Percentiles rank a stretch among this genome's conserved stretches.
Conservation (phyloP, 2,329 filamentous ascomycete species). For the Trichoderma harzianum region DNA sequence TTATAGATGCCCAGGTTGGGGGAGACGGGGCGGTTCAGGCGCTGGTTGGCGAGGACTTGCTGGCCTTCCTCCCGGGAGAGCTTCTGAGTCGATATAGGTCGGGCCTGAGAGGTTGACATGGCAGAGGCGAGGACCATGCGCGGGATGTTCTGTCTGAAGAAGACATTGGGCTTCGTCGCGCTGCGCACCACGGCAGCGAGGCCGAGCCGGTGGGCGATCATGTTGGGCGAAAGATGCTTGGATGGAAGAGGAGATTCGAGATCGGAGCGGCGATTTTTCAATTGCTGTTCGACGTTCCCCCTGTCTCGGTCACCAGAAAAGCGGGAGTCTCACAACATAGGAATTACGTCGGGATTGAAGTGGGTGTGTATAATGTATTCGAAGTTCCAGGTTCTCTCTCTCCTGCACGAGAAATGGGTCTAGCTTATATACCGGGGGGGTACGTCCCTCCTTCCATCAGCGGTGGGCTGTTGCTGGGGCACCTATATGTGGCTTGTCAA, state of each 20-base stretch:
- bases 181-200: conserved; percentile 53
- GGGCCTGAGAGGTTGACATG: conserved; percentile 43
- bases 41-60: conserved; percentile 75
- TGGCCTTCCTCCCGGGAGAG: conserved; percentile 52
- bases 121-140: conserved; percentile 43
- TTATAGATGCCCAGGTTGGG: conserved; percentile 86
- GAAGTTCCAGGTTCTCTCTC: no score
- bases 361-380: no score
- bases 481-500: no score
- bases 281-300: background rate
- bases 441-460: no score
- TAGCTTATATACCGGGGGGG: no score
- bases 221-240: conserved; percentile 32
- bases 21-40: conserved; percentile 73
- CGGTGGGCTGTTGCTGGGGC: no score
- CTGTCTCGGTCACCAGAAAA: no score
- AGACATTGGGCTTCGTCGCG: conserved; percentile 43
- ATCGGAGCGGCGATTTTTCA: background rate
- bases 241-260: background rate
- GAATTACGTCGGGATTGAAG: no score
- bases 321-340: no score
- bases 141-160: conserved; percentile 47
- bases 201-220: conserved; percentile 58
- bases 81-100: conserved; percentile 54
- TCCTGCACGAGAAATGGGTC: no score